Evolutionary conservation across 768 basidiomycete species (phyloP).

Genomic region (Cyclocybe cylindracea): DNA sequence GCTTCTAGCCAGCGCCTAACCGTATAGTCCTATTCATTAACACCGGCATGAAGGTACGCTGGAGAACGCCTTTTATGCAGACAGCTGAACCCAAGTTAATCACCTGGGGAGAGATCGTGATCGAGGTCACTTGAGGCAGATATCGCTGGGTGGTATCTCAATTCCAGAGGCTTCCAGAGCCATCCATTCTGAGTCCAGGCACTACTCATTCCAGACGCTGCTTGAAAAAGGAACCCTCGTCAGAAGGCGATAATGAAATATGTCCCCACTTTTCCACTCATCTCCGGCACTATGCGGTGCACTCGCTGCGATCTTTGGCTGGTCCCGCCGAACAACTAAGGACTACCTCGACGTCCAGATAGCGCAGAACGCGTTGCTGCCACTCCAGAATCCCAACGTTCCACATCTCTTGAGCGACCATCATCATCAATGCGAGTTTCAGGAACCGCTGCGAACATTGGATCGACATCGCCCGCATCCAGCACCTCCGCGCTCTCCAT

Average conservation of each 20-base stretch:
- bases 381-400: slow-evolving; percentile 21
- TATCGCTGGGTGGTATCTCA: slow-evolving; percentile 10
- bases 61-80: slow-evolving; percentile 3
- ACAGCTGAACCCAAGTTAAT: no score
- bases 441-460: slow-evolving; percentile 9
- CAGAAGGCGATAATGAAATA: slow-evolving; percentile 5
- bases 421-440: slow-evolving; percentile 7
- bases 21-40: slow-evolving; percentile 7
- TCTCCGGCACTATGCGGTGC: slow-evolving; percentile 16
- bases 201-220: slow-evolving; percentile 1
- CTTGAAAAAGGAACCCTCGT: slow-evolving; percentile 10
- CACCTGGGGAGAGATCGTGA: slow-evolving; percentile 12
- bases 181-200: slow-evolving; percentile 14
- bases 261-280: slow-evolving; percentile 5
- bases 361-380: slow-evolving; percentile 11
- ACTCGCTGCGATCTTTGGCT: slow-evolving; percentile 30
- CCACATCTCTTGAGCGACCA: slow-evolving; percentile 23
- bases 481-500: slow-evolving; percentile 24
- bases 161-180: slow-evolving; percentile 11
- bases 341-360: slow-evolving; percentile 25
- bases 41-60: slow-evolving; percentile 11
- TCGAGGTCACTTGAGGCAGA: slow-evolving; percentile 20
- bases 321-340: slow-evolving; percentile 30
- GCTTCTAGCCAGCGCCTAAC: background rate
- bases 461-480: slow-evolving; percentile 16